A percentile compares a stretch with the other conserved stretches of the same genome.
These are phyloP conservation scores for Aspergillus fumigatiaffinis DNA, from an alignment of 2,329 filamentous ascomycete species.

Conservation along the genomic window DNA sequence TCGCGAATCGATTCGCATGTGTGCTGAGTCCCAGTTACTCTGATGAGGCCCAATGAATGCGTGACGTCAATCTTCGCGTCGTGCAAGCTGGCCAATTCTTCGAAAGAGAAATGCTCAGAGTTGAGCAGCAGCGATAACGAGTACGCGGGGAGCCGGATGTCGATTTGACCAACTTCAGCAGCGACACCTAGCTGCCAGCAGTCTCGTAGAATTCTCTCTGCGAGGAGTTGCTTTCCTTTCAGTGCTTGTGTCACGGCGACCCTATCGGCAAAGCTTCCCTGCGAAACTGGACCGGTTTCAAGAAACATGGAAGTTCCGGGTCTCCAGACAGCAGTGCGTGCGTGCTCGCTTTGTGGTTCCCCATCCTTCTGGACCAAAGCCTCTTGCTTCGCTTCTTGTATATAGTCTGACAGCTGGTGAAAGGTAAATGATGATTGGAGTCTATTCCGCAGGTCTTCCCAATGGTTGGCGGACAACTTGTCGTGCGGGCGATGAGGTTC, in stretches of 20 bases:
- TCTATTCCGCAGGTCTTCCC: conserved; percentile 26
- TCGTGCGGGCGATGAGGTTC: conserved; percentile 18
- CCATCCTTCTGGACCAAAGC: background rate
- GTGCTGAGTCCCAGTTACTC: conserved; percentile 31
- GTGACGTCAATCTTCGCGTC: conserved; percentile 36
- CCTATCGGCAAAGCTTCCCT: conserved; percentile 16
- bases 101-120: conserved; percentile 34
- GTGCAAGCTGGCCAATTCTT: conserved; percentile 32
- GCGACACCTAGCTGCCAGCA: conserved; percentile 35
- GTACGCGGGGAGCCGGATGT: conserved; percentile 27
- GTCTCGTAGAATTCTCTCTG: conserved; percentile 36
- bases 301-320: conserved; percentile 31
- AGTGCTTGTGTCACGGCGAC: conserved; percentile 17
- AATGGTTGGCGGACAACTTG: conserved; percentile 25
- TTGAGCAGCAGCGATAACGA: conserved; percentile 29
- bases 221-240: conserved; percentile 29
- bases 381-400: conserved; percentile 8
- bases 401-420: conserved; percentile 31
- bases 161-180: conserved; percentile 35
- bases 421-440: conserved; percentile 33
- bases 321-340: conserved; percentile 20
- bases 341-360: background rate
- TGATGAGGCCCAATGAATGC: conserved; percentile 29
- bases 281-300: conserved; percentile 13
- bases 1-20: conserved; percentile 33